phyloP scores from a whole-genome alignment of 2,329 filamentous ascomycete species.

The Neonectria magnoliae region DNA sequence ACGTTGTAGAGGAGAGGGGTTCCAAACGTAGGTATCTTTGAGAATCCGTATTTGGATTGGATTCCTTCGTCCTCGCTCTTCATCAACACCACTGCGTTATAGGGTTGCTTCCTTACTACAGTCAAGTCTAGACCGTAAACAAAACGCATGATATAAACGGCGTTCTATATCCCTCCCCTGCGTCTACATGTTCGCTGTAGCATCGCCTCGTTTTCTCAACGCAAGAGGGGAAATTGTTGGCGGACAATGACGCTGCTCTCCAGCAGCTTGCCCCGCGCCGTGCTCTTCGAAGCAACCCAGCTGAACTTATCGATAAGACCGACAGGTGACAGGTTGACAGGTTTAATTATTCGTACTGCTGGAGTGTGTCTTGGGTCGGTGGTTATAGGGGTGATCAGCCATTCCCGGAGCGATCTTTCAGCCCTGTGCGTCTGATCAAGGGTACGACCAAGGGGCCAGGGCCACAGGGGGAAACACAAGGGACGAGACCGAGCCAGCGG shows the following conservation, averaged over 20 bases:
- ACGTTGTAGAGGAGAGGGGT: not conserved
- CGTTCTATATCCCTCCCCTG: not conserved
- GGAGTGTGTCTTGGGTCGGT: not conserved
- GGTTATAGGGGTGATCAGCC: not conserved
- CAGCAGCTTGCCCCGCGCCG: not conserved
- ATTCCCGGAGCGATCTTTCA: not conserved
- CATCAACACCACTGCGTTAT: not conserved
- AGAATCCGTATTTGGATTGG: not conserved
- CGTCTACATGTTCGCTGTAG: not conserved
- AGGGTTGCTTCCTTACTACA: not conserved
- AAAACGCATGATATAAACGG: not conserved
- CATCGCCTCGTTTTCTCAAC: not conserved
- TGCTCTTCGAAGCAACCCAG: not conserved
- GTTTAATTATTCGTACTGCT: not conserved
- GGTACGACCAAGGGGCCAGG: not conserved
- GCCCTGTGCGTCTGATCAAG: not conserved
- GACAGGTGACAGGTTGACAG: not conserved
- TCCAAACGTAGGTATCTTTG: too few species aligned
- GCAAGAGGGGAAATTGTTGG: not conserved
- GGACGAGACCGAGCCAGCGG: not conserved
- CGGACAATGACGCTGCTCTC: not conserved
- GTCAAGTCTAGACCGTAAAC: not conserved
- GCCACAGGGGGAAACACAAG: not conserved
- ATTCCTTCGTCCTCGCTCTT: not conserved
- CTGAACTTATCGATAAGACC: not conserved